phyloP scores from a whole-genome alignment of 768 basidiomycete genomes.

The Solioccasus polychromus region DNA sequence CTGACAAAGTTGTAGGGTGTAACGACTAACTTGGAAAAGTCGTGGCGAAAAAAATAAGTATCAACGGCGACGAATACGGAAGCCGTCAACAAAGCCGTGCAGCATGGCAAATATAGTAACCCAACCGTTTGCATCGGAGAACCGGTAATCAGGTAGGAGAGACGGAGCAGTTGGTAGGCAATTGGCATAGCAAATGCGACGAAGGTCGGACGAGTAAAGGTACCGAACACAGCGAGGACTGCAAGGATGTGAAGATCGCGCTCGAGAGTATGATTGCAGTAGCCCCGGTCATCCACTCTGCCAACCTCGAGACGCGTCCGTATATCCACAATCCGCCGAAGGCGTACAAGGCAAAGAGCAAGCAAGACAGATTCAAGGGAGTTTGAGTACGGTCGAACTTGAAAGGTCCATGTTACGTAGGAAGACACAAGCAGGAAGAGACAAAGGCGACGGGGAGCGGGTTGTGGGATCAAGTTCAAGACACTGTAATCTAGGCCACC shows the following conservation, averaged over 20 bases:
- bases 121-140: conserved; percentile 7
- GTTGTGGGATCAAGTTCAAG: conserved; percentile 18
- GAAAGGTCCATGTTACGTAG: conserved; percentile 36
- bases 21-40: conserved; percentile 19
- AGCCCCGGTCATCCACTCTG: neutral
- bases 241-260: conserved; percentile 26
- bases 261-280: neutral
- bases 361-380: conserved; percentile 34
- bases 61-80: conserved; percentile 27
- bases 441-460: conserved; percentile 17
- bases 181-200: conserved; percentile 33
- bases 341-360: conserved; percentile 27
- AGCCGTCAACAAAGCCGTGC: conserved; percentile 16
- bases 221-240: conserved; percentile 26
- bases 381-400: conserved; percentile 40
- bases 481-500: conserved; percentile 24
- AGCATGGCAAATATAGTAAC: conserved; percentile 19
- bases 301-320: neutral
- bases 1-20: conserved; percentile 39
- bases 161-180: conserved; percentile 22
- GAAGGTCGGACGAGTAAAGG: conserved; percentile 38
- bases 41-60: conserved; percentile 33
- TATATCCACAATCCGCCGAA: conserved; percentile 17
- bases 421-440: conserved; percentile 35
- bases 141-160: conserved; percentile 7